These are phyloP conservation scores for Ophiostoma ips DNA, from an alignment of 2,329 filamentous ascomycete species.

Conservation along the genomic window DNA sequence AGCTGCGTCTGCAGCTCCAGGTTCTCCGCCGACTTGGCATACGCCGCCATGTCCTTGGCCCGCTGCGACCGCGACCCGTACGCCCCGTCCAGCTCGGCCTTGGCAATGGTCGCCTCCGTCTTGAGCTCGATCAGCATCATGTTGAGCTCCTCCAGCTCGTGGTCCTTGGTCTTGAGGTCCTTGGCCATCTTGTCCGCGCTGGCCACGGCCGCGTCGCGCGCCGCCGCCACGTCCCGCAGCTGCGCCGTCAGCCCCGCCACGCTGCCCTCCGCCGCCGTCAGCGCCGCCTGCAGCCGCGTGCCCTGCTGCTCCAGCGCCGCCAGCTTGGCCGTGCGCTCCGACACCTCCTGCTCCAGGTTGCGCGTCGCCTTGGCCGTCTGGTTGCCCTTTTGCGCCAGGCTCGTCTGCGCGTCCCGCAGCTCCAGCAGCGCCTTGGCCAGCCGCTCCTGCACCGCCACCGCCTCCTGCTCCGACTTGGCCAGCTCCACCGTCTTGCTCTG, in stretches of 20 bases:
- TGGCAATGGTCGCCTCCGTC: conserved; percentile 46
- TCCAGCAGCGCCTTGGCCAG: conserved; percentile 34
- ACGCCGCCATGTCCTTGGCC: conserved; percentile 41
- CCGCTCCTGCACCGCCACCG: conserved; percentile 31
- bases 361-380: conserved; percentile 9
- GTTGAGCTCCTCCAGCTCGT: conserved; percentile 36
- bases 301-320: conserved; percentile 18
- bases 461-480: conserved; percentile 22
- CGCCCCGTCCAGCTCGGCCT: conserved; percentile 47
- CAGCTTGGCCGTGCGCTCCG: conserved; percentile 20
- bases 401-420: conserved; percentile 25
- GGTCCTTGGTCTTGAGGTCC: conserved; percentile 33
- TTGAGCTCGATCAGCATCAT: conserved; percentile 43
- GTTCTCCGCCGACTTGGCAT: conserved; percentile 35
- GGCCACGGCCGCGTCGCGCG: conserved; percentile 18
- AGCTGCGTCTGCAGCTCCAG: conserved; percentile 33
- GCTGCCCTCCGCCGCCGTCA: conserved; percentile 25
- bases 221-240: conserved; percentile 19
- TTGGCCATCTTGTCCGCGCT: conserved; percentile 26
- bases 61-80: conserved; percentile 46
- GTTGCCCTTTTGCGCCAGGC: conserved; percentile 8
- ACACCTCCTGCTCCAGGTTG: conserved; percentile 13
- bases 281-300: conserved; percentile 24
- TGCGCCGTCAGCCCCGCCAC: conserved; percentile 25
- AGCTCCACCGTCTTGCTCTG: conserved; percentile 44